Evolutionary conservation across 768 basidiomycete genomes (phyloP).

Genomic region (Calvatia gigantea): DNA sequence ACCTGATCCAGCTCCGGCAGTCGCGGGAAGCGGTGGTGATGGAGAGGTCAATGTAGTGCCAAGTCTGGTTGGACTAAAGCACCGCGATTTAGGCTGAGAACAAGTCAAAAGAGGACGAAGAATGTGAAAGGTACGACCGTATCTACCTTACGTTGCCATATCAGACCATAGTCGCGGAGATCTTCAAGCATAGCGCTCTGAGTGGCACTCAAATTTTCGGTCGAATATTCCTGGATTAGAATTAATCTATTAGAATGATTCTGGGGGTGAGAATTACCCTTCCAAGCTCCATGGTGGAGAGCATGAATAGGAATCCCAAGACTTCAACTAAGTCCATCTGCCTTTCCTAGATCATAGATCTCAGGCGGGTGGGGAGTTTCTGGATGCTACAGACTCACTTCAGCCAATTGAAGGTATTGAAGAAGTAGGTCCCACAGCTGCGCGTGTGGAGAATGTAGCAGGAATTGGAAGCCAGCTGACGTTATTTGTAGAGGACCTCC

Average conservation of each 20-base stretch:
- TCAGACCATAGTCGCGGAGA: slow-evolving; percentile 89
- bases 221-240: slow-evolving; percentile 76
- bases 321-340: slow-evolving; percentile 93
- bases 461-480: slow-evolving; percentile 93
- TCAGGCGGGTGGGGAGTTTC: slow-evolving; percentile 17
- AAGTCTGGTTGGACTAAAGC: slow-evolving; percentile 92
- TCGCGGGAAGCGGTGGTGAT: slow-evolving; percentile 72
- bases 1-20: slow-evolving; percentile 51
- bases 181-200: slow-evolving; percentile 89
- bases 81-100: slow-evolving; percentile 61
- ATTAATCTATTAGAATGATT: slow-evolving; percentile 15
- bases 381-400: slow-evolving; percentile 43
- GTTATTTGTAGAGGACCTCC: slow-evolving; percentile 76
- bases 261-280: slow-evolving; percentile 46
- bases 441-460: slow-evolving; percentile 89
- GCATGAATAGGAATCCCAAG: slow-evolving; percentile 92
- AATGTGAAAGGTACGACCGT: slow-evolving; percentile 18
- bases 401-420: slow-evolving; percentile 83
- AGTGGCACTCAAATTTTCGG: slow-evolving; percentile 71
- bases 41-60: slow-evolving; percentile 94
- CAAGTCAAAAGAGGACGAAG: slow-evolving; percentile 23
- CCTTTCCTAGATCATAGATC: slow-evolving; percentile 52
- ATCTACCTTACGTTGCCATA: slow-evolving; percentile 79
- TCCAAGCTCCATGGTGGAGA: slow-evolving; percentile 95
- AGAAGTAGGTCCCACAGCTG: slow-evolving; percentile 95